Evolutionary conservation across 1,139 yeast genomes (phyloP), one percentile per base, ranked within the genome.

Genomic region (Pichia inconspicua): DNA sequence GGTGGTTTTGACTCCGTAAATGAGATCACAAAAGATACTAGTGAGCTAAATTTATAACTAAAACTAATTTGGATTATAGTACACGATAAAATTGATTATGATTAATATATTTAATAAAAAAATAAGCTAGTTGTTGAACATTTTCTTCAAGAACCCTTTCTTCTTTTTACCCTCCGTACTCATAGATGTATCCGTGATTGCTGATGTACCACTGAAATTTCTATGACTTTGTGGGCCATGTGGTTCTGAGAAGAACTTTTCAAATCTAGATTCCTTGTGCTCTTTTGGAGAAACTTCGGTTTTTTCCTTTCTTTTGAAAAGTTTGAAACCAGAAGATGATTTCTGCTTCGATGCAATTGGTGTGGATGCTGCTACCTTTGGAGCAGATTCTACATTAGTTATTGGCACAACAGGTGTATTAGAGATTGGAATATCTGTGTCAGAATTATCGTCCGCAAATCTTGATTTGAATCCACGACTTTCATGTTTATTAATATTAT

Each of bases 401-500:
- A 30, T 14, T 12, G 34, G 34, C 6, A 14, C 34, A 12, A 14
- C 34, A 30, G 34, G 34, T 12, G 34, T 12, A 12, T 6, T 34
- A 15, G 37, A 8, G 12, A 49, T 35, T 7, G 55, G 59, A 39
- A 44, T 50, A 37, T 72, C 76, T 6, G 66, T 65, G 43, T 72
- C 77, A 14, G 72, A 74, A 52, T 78, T 82, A 9, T 84, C 78
- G 59, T 80, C 84, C 7, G 67, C 69, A 51, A 78, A 73, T 55
- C 85, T 69, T 1, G 86, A 79, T 48, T 58, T 67, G 55, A 61
- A 66, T 14, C 43, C 43, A 38, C 41, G 48, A 30, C 32, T 19
- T 14, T 25, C 37, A 10, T 19, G 17, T 25, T 40, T 42, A 17
- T 47, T 51, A 12, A 34, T 40, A 27, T 49, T 53, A 27, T 41